Percentiles rank a stretch among this genome's conserved stretches.
Conservation (phyloP, 1,284 basidiomycete genomes). For the Microbotryum silenes-acaulis region DNA sequence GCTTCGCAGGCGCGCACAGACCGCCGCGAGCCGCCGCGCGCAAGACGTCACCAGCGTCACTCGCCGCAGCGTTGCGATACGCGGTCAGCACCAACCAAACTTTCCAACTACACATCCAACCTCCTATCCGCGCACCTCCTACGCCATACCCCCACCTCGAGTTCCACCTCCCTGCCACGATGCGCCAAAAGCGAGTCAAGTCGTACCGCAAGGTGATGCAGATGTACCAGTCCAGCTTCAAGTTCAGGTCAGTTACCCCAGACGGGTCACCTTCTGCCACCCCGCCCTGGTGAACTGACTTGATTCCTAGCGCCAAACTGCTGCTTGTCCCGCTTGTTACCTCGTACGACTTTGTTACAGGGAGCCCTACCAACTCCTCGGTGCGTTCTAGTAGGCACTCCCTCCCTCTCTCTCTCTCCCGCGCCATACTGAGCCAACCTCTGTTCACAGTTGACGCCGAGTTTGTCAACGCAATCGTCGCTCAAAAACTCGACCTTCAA, state of each 20-base stretch:
- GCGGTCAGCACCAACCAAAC: no score
- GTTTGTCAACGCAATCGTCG: slow-evolving; percentile 62
- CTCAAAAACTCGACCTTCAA: slow-evolving; percentile 62
- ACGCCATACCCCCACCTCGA: no score
- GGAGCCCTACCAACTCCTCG: slow-evolving; percentile 77
- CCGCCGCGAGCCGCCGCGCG: no score
- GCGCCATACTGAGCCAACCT: no score
- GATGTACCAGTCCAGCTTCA: slow-evolving; percentile 72
- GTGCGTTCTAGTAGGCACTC: slow-evolving; percentile 44
- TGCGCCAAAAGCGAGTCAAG: slow-evolving; percentile 90
- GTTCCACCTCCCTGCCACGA: slow-evolving; percentile 39
- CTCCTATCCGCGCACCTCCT: no score
- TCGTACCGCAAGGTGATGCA: slow-evolving; percentile 85
- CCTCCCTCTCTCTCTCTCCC: neutral
- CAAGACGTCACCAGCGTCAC: no score
- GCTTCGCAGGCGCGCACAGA: no score
- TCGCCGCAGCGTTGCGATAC: no score
- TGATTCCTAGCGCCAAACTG: neutral
- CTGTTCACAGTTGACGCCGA: slow-evolving; percentile 64
- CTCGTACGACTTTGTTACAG: slow-evolving; percentile 1
- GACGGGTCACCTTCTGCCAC: no score
- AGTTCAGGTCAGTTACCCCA: slow-evolving; percentile 53
- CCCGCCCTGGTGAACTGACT: no score
- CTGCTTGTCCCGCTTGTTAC: neutral
- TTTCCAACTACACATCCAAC: no score